These are phyloP conservation scores for Silene conica DNA, from an alignment of 148 eudicot species.

Conservation along the genomic window DNA sequence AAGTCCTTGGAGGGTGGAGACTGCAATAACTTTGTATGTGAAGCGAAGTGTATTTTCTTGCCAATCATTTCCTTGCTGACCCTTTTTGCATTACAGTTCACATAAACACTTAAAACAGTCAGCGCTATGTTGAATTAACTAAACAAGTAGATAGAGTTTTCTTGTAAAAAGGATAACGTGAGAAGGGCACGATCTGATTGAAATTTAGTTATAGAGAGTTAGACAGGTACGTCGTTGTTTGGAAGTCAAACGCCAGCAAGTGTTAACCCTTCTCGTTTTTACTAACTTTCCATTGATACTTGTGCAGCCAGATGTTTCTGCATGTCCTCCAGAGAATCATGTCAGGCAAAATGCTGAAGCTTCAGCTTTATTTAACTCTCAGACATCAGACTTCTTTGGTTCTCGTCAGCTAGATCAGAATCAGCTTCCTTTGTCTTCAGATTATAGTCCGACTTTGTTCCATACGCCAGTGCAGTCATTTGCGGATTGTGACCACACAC, in stretches of 20 bases:
- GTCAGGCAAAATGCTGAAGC: conserved; percentile 7
- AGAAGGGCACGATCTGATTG: not conserved
- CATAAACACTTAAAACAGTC: not conserved
- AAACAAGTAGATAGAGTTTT: not conserved
- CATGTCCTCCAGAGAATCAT: conserved; percentile 5
- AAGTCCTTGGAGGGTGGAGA: too few species aligned
- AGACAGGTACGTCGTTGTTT: not conserved
- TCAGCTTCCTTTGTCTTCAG: not conserved
- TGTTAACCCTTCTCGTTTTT: not conserved
- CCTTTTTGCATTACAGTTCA: too few species aligned
- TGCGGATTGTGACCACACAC: conserved; percentile 12
- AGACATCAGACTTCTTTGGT: not conserved
- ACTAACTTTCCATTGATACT: not conserved
- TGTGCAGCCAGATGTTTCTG: conserved; percentile 21
- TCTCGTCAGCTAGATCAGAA: conserved; percentile 12
- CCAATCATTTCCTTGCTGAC: too few species aligned
- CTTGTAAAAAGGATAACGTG: not conserved
- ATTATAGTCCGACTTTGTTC: not conserved
- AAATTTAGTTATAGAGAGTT: not conserved
- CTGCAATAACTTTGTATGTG: too few species aligned
- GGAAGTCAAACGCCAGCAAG: not conserved
- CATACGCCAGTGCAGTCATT: conserved; percentile 7
- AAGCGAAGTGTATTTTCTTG: too few species aligned
- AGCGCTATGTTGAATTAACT: not conserved
- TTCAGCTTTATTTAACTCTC: conserved; percentile 1